Percentiles rank a stretch among this genome's conserved stretches.
Evolutionary conservation across 768 basidiomycete genomes (phyloP).

Genomic region (Boletus sp.): DNA sequence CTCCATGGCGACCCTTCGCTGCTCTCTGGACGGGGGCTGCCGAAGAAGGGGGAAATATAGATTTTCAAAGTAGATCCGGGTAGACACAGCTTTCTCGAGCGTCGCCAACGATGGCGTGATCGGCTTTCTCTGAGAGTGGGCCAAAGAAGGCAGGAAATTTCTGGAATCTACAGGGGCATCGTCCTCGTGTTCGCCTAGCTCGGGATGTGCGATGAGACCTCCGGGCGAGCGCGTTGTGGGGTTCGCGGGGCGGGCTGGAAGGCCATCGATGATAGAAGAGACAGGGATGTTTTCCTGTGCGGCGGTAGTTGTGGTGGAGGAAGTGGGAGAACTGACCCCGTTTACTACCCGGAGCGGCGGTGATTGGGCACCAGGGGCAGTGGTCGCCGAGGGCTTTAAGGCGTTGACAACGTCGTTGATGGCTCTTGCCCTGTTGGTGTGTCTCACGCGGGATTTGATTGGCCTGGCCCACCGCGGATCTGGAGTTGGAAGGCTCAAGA

Average conservation of each 20-base stretch:
- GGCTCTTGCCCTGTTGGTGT: constrained; percentile 63
- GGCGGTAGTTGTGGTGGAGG: constrained; percentile 72
- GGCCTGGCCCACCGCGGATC: constrained; percentile 88
- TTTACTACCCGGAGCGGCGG: constrained; percentile 76
- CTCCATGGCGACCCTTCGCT: constrained; percentile 83
- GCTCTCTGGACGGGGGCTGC: constrained; percentile 81
- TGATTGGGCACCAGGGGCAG: constrained; percentile 37
- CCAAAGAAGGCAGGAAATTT: constrained; percentile 28
- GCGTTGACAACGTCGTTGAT: constrained; percentile 76
- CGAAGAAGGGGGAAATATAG: constrained; percentile 83
- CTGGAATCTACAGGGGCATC: constrained; percentile 24
- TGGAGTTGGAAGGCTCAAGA: constrained; percentile 34
- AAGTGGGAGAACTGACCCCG: constrained; percentile 64
- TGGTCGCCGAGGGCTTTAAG: constrained; percentile 53
- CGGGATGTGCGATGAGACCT: constrained; percentile 62
- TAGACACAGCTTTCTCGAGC: constrained; percentile 89
- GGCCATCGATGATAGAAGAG: constrained; percentile 41
- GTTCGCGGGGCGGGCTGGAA: constrained; percentile 53
- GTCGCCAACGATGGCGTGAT: constrained; percentile 88
- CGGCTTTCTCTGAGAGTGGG: constrained; percentile 45
- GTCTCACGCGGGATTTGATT: constrained; percentile 75
- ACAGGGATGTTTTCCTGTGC: constrained; percentile 64
- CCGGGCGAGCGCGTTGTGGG: constrained; percentile 60
- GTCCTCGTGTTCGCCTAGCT: constrained; percentile 59
- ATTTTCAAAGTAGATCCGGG: constrained; percentile 92